Evolutionary conservation across 352 stramenopile species (phyloP), one percentile per base, ranked within the genome.

Genomic region (Pilasporangium apinafurcum): DNA sequence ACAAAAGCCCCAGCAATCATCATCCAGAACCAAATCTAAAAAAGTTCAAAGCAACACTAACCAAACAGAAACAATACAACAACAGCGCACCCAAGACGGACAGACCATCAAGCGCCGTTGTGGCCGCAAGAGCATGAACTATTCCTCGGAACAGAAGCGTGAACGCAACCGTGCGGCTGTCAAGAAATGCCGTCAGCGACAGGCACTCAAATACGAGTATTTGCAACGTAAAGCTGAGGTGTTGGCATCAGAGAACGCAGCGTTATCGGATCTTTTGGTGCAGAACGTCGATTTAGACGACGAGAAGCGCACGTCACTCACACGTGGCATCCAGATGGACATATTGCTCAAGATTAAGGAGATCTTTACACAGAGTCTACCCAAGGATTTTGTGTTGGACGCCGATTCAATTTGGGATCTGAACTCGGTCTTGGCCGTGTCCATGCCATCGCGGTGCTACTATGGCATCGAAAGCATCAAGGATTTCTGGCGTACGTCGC

Each of bases 291-390:
- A 81, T 31, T 47, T 91, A 16, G 60, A 73, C 1, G 62, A 72
- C 4, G 62, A 68, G 29, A 68, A 80, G 51, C 75, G 76, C 18
- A 49, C 59, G 30, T 83, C 66, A 32, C 62, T 91, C 37, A 88
- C 71, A 35, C 73, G 79, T 16, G 79, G 79, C 38, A 91, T 91
- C 54, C 79, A 91, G 55, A 91, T 91, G 73, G 79, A 91, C 40
- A 91, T 91, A 28, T 26, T 91, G 48, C 62, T 91, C 46, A 91
- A 91, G 59, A 88, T 91, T 56, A 88, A 91, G 48, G 79, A 91
- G 61, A 87, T 91, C 48, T 91, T 91, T 53, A 91, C 71, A 37
- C 79, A 91, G 56, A 86, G 71, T 46, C 48, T 91, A 38, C 79
- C 79, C 5, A 91, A 91, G 44, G 79, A 91, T 53, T 91, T 91